A percentile compares a stretch with the other conserved stretches of the same genome.
Conservation (phyloP, 768 basidiomycete genomes). For the Lactifluus volemus region DNA sequence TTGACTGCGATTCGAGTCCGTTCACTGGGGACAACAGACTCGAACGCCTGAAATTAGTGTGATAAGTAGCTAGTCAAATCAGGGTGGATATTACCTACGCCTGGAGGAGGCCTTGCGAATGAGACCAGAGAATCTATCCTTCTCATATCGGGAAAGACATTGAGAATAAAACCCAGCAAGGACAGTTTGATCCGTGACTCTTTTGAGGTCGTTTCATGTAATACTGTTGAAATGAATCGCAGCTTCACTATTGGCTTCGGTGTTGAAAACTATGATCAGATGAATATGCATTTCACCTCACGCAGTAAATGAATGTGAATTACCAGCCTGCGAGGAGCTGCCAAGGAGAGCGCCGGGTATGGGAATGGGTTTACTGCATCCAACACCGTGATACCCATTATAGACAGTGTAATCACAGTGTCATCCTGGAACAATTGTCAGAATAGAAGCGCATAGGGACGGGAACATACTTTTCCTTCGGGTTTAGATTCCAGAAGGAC, state of each 20-base stretch:
- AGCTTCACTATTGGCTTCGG: constrained; percentile 50
- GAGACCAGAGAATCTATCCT: constrained; percentile 53
- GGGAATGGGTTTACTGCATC: constrained; percentile 35
- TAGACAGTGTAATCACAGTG: constrained; percentile 51
- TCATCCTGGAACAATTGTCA: constrained; percentile 44
- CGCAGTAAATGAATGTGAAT: constrained; percentile 27
- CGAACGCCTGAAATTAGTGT: constrained; percentile 58
- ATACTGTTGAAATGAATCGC: constrained; percentile 54
- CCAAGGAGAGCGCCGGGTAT: constrained; percentile 43
- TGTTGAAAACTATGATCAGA: constrained; percentile 20
- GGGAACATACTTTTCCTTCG: constrained; percentile 51
- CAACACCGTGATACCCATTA: constrained; percentile 52
- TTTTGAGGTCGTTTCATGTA: constrained; percentile 59
- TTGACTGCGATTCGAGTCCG: constrained; percentile 62
- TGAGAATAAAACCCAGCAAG: constrained; percentile 55
- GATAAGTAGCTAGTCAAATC: background rate
- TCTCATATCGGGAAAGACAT: constrained; percentile 48
- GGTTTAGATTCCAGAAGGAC: constrained; percentile 58
- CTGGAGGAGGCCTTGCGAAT: constrained; percentile 80
- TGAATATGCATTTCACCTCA: background rate
- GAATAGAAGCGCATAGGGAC: background rate
- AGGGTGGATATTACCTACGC: constrained; percentile 43
- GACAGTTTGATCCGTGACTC: constrained; percentile 65
- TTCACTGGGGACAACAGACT: constrained; percentile 87
- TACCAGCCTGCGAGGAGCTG: constrained; percentile 52